Evolutionary conservation across 345 rosid species (phyloP).

Genomic region (Brassica carinata): DNA sequence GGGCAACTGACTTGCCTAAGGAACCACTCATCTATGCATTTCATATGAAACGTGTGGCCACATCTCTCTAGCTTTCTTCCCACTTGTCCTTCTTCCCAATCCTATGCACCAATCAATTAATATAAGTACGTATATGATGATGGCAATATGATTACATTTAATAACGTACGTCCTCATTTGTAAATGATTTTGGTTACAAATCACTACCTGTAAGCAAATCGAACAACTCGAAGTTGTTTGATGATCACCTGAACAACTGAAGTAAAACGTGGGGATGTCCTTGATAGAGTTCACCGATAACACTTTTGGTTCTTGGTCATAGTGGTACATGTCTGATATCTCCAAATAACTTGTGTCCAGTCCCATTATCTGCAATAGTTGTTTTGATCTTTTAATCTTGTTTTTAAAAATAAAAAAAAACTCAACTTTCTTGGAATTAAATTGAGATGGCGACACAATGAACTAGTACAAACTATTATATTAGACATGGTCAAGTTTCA

Average conservation of each 20-base stretch:
- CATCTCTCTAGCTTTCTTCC: constrained; percentile 64
- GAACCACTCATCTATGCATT: constrained; percentile 77
- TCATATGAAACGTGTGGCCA: constrained; percentile 63
- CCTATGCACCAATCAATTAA: constrained; percentile 44
- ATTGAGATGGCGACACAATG: background rate
- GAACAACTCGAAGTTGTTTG: constrained; percentile 47
- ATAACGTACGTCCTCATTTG: background rate
- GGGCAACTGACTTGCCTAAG: constrained; percentile 65
- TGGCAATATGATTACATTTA: background rate
- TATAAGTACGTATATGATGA: background rate
- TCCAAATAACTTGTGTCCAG: constrained; percentile 56
- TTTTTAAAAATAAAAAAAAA: background rate
- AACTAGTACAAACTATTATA: background rate
- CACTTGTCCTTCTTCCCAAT: constrained; percentile 56
- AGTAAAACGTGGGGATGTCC: constrained; percentile 48
- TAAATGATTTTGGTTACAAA: background rate
- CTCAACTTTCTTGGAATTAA: background rate
- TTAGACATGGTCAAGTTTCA: background rate
- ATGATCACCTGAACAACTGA: constrained; percentile 2
- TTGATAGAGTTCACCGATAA: constrained; percentile 45
- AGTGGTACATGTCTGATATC: constrained; percentile 61
- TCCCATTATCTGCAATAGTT: constrained; percentile 48
- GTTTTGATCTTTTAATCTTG: background rate
- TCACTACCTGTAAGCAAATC: constrained; percentile 71
- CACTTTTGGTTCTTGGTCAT: constrained; percentile 47